These are phyloP conservation scores for Citrus mangshanensis DNA, from an alignment of 345 rosid species.

Conservation along the genomic window DNA sequence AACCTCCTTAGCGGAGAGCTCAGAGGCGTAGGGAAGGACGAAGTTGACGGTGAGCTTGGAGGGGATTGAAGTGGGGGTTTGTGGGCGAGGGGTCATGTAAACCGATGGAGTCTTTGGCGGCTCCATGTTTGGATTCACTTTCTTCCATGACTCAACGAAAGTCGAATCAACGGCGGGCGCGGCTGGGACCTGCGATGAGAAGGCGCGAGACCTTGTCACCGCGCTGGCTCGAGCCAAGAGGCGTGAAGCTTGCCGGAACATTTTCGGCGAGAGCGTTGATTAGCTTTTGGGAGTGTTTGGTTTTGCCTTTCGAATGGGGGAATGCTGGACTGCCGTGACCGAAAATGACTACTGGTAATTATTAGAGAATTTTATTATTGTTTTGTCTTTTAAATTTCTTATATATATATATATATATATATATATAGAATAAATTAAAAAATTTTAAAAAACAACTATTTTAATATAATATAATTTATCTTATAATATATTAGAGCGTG, in stretches of 20 bases:
- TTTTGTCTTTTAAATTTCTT: too few relatives aligned
- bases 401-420: too few relatives aligned
- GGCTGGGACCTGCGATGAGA: slow-evolving; percentile 54
- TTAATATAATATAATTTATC: too few relatives aligned
- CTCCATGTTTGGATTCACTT: slow-evolving; percentile 63
- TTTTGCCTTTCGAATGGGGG: not conserved
- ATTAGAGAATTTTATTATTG: too few relatives aligned
- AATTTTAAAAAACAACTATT: too few relatives aligned
- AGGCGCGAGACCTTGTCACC: slow-evolving; percentile 30
- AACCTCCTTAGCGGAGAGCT: slow-evolving; percentile 60
- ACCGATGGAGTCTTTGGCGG: slow-evolving; percentile 79
- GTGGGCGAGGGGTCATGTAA: slow-evolving; percentile 66
- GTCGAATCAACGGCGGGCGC: slow-evolving; percentile 38
- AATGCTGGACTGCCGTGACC: too few relatives aligned
- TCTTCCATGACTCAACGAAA: slow-evolving; percentile 69
- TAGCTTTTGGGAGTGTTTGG: not conserved
- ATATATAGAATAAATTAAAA: too few relatives aligned
- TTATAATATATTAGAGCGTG: too few relatives aligned
- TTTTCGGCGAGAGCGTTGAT: slow-evolving; percentile 11
- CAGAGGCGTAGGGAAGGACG: slow-evolving; percentile 68
- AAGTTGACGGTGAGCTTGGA: slow-evolving; percentile 82
- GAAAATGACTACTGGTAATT: too few relatives aligned
- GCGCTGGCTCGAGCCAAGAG: slow-evolving; percentile 41
- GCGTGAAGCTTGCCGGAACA: slow-evolving; percentile 53
- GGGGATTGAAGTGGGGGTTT: slow-evolving; percentile 60